These are phyloP conservation scores for Cutaneotrichosporon arboriforme DNA, from an alignment of 1,284 basidiomycete genomes.

Conservation along the genomic window DNA sequence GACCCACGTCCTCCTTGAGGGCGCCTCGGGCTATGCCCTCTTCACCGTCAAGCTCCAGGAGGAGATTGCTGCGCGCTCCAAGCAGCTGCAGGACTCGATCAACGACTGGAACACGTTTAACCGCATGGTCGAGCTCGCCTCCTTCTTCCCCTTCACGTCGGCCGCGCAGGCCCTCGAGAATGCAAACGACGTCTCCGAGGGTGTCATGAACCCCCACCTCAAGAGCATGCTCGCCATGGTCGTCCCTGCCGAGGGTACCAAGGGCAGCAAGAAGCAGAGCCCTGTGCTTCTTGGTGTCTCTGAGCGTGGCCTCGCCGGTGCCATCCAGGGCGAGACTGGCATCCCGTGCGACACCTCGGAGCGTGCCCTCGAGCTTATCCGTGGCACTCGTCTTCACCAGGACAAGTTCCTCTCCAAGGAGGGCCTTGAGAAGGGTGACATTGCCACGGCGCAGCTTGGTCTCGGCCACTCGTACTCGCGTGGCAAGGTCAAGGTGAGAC, in stretches of 20 bases:
- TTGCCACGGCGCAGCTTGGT: slow-evolving; percentile 89
- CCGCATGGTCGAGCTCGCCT: slow-evolving; percentile 88
- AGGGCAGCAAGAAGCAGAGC: slow-evolving; percentile 62
- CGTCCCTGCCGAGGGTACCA: slow-evolving; percentile 57
- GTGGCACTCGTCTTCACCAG: slow-evolving; percentile 89
- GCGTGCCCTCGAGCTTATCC: slow-evolving; percentile 78
- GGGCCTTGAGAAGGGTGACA: slow-evolving; percentile 76
- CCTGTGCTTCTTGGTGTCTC: slow-evolving; percentile 75
- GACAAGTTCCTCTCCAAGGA: slow-evolving; percentile 67
- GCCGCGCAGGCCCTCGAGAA: slow-evolving; percentile 96
- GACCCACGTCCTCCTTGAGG: slow-evolving; percentile 90
- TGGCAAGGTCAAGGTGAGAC: slow-evolving; percentile 79
- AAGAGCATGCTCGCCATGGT: slow-evolving; percentile 83
- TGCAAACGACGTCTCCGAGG: slow-evolving; percentile 93
- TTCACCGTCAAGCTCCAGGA: slow-evolving; percentile 86
- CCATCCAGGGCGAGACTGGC: slow-evolving; percentile 70
- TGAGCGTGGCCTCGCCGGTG: slow-evolving; percentile 70
- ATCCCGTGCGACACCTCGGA: slow-evolving; percentile 87
- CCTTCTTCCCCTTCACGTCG: slow-evolving; percentile 91
- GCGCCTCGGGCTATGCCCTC: slow-evolving; percentile 89
- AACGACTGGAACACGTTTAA: slow-evolving; percentile 83
- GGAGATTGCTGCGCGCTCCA: slow-evolving; percentile 78
- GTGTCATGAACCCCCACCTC: slow-evolving; percentile 84
- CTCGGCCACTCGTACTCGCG: slow-evolving; percentile 97
- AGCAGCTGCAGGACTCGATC: slow-evolving; percentile 78